Conservation (phyloP, 129 eudicot species). For the Artemisia tridentata region DNA sequence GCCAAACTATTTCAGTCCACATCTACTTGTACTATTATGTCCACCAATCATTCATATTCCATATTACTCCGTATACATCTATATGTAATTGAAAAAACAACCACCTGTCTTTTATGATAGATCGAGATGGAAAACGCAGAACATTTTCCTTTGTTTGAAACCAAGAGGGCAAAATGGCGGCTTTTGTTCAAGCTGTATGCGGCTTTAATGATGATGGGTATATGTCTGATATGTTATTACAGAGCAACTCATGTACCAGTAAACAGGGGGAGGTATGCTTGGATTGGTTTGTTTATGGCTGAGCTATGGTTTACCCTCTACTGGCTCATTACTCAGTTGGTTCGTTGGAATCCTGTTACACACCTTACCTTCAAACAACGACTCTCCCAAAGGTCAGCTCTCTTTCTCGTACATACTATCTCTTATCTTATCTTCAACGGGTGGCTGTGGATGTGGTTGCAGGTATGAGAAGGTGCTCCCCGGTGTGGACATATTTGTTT, state of each 20-base stretch:
- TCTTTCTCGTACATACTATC: not conserved
- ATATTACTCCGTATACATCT: not conserved
- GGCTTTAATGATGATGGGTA: conserved; percentile 18
- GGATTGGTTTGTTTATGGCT: conserved; percentile 32
- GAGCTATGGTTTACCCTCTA: conserved; percentile 38
- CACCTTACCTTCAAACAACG: conserved; percentile 26
- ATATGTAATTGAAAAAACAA: not conserved
- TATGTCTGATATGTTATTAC: conserved; percentile 17
- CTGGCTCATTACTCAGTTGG: conserved; percentile 33
- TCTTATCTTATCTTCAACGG: conserved; percentile 20
- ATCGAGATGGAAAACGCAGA: conserved; percentile 22
- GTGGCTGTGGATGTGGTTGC: not conserved
- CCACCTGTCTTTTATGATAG: not conserved
- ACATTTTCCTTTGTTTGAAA: conserved; percentile 26
- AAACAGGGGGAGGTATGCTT: conserved; percentile 21
- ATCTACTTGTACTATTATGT: no score
- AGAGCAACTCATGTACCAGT: conserved; percentile 28
- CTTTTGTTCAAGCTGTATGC: conserved; percentile 20
- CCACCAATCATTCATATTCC: not conserved
- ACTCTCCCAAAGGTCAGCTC: conserved; percentile 26
- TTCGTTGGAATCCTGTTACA: conserved; percentile 32
- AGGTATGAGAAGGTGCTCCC: conserved; percentile 38
- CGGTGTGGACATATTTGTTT: conserved; percentile 37
- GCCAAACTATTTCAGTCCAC: no score
- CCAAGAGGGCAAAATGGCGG: conserved; percentile 21